Evolutionary conservation across 2,329 filamentous ascomycete genomes (phyloP).

Genomic region (Phyllosticta paracitricarpa): DNA sequence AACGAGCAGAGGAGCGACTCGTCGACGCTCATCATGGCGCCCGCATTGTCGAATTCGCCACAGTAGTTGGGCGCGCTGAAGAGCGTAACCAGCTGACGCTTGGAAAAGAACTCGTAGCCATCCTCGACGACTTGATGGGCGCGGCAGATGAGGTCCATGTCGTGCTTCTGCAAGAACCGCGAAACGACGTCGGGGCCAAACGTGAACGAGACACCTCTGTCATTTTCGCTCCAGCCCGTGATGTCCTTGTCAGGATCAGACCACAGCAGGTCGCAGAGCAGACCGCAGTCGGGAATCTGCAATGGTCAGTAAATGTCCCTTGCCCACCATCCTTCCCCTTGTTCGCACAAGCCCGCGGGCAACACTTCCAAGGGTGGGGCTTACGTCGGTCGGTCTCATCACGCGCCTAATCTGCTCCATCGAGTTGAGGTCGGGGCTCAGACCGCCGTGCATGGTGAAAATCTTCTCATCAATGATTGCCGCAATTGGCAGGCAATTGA

Average conservation of each 20-base stretch:
- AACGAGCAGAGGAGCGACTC: constrained; percentile 98
- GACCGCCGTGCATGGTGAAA: constrained; percentile 97
- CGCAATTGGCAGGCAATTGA: constrained; percentile 96
- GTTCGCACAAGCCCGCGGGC: constrained; percentile 14
- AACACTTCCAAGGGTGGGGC: constrained; percentile 30
- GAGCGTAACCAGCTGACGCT: constrained; percentile 90
- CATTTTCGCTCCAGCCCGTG: constrained; percentile 98
- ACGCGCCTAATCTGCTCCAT: constrained; percentile 99
- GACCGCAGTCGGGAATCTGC: constrained; percentile 93
- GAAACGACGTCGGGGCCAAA: constrained; percentile 97
- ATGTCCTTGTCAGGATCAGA: constrained; percentile 99
- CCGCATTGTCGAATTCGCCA: constrained; percentile 97
- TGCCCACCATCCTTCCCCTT: constrained; percentile 14
- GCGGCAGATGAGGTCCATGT: constrained; percentile 98
- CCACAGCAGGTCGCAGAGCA: constrained; percentile 96
- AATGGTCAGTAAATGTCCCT: constrained; percentile 26
- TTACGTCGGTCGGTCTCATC: constrained; percentile 97
- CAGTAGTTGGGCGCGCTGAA: constrained; percentile 99
- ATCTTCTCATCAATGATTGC: constrained; percentile 99
- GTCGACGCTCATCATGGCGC: constrained; percentile 99
- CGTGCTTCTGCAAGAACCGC: constrained; percentile 95
- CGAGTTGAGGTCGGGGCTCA: constrained; percentile 94
- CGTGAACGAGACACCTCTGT: constrained; percentile 96
- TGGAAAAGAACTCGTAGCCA: constrained; percentile 99
- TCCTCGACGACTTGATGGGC: constrained; percentile 98